Conservation (phyloP, 2,329 filamentous ascomycete genomes). For the Paradendryphiella salina region DNA sequence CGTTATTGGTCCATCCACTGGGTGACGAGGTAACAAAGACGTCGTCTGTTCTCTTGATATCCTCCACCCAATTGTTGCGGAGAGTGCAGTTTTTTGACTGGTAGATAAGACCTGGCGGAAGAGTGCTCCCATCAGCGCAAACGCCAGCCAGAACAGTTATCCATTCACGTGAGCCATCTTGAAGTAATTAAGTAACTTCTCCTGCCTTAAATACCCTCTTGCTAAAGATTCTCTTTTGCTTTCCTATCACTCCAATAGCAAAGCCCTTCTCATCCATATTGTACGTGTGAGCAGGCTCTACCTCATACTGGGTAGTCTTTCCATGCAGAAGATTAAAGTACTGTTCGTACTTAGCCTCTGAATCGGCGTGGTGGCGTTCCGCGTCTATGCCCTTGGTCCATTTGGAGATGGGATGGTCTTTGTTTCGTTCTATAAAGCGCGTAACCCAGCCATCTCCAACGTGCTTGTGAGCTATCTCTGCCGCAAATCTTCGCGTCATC, state of each 20-base stretch:
- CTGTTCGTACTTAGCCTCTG: constrained; percentile 5
- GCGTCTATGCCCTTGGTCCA: constrained; percentile 5
- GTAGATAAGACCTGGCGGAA: constrained; percentile 15
- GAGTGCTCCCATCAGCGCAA: constrained; percentile 15
- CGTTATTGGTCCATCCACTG: too few relatives aligned
- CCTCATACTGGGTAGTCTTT: constrained; percentile 13
- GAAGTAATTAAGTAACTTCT: too few relatives aligned
- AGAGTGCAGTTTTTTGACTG: too few relatives aligned
- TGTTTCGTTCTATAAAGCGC: constrained; percentile 8
- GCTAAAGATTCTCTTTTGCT: constrained; percentile 11
- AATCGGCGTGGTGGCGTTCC: constrained; percentile 10
- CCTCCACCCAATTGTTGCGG: too few relatives aligned
- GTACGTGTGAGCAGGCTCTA: constrained; percentile 11
- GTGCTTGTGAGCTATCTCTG: neutral
- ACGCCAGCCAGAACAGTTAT: constrained; percentile 15
- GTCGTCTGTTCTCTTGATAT: too few relatives aligned
- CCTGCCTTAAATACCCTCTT: too few relatives aligned
- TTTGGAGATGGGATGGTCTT: constrained; percentile 9
- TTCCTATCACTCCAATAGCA: constrained; percentile 2
- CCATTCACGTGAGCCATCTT: constrained; percentile 13
- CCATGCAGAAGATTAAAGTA: constrained; percentile 14
- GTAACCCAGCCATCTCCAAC: constrained; percentile 18
- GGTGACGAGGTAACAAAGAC: too few relatives aligned
- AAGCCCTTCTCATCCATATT: constrained; percentile 19
- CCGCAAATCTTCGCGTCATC: constrained; percentile 2